Conservation (phyloP, 2,329 filamentous ascomycete genomes). For the Alternaria infectoria region DNA sequence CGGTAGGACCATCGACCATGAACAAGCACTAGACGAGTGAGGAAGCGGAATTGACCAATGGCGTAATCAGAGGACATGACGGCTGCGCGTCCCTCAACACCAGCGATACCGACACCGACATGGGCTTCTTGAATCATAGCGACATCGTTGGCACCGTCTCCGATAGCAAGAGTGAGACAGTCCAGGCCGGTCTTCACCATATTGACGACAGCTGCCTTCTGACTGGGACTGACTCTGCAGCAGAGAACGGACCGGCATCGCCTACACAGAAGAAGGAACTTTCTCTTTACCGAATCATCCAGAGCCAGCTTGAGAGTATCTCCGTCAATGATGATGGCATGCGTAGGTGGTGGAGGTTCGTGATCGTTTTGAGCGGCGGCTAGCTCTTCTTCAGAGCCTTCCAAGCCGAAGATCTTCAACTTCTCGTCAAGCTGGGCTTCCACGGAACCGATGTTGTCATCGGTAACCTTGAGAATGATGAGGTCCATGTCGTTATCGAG, state of each 20-base stretch:
- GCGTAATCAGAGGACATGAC: constrained; percentile 87
- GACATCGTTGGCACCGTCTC: constrained; percentile 89
- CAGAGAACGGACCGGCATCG: constrained; percentile 96
- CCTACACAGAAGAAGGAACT: constrained; percentile 94
- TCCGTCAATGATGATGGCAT: constrained; percentile 93
- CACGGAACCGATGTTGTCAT: constrained; percentile 69
- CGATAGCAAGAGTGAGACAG: constrained; percentile 92
- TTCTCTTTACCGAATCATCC: constrained; percentile 81
- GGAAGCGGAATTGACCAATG: constrained; percentile 86
- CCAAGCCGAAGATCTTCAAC: constrained; percentile 75
- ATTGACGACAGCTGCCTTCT: constrained; percentile 95
- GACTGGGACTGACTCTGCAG: constrained; percentile 94
- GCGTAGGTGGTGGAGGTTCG: constrained; percentile 82
- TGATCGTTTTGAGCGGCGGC: constrained; percentile 80
- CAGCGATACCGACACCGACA: constrained; percentile 86
- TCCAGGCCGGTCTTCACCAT: constrained; percentile 96
- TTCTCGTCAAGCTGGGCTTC: constrained; percentile 77
- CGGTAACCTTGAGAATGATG: constrained; percentile 84
- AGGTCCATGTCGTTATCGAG: constrained; percentile 98
- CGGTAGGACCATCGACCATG: constrained; percentile 94
- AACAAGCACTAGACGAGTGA: constrained; percentile 78
- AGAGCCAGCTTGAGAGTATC: constrained; percentile 90
- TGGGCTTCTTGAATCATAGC: constrained; percentile 93
- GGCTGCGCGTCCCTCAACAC: constrained; percentile 84
- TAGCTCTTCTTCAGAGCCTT: constrained; percentile 85